Evolutionary conservation across 2,329 filamentous ascomycete genomes (phyloP), one percentile per base, ranked within the genome.

Genomic region (Diplodia scrobiculata): DNA sequence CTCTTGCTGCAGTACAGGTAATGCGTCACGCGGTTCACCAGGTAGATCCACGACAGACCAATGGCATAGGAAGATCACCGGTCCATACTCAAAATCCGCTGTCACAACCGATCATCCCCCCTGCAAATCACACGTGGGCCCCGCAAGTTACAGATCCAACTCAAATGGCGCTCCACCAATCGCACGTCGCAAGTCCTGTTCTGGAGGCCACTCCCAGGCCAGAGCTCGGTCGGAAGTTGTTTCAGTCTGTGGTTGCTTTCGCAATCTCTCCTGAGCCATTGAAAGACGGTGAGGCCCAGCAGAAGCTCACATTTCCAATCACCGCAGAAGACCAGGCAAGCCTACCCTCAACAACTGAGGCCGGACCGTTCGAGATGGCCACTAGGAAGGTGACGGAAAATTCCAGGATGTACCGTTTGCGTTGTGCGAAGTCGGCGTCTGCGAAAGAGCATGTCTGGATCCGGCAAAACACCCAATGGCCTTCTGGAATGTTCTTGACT

Each of bases 401-500:
- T 4, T 86, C 84, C 59, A 76, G 84, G 5, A 83, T 86, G 41
- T 88, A 89, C 72, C 89, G 92, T 17, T 72, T 96, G 25, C 88
- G 91, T 10, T 89, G 90, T 72, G 85, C 89, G 71, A 45, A 38
- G n/a, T 51, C 58, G 34, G 79, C 80, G 66, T 67, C 71, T 5
- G 66, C 75, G 0, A 69, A 74, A 2, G 81, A 86, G 47, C 73
- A 79, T 7, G 76, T 80, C 1, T 96, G 92, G 91, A 80, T 84
- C 5, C 80, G 82, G 1, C 76, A 81, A n/a, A 84, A 89, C 38
- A 89, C 85, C 5, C 73, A 76, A 25, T 97, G 92, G 92, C 91
- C 77, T 3, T 71, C 92, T 0, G 80, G 84, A 41, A 84, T 92
- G 0, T 91, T 88, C 68, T 82, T 94, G 68, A 81, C 84, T 17